Conservation (phyloP, 2,329 filamentous ascomycete species). For the Fusarium equiseti region DNA sequence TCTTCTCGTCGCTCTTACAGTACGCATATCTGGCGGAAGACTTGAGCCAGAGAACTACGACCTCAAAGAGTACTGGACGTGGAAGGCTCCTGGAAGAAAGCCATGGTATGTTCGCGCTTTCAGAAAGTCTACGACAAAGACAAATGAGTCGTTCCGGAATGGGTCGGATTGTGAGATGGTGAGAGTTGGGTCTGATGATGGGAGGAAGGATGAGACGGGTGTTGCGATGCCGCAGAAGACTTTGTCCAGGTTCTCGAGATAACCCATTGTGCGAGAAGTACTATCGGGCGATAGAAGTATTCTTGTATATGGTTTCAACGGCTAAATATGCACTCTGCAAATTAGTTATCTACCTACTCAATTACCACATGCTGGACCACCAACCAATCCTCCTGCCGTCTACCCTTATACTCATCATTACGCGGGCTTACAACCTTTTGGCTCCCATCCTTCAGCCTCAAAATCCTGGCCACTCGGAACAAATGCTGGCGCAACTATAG, state of each 20-base stretch:
- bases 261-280: too few relatives aligned
- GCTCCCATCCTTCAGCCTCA: slow-evolving; percentile 9
- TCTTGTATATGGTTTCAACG: not conserved
- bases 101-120: slow-evolving; percentile 33
- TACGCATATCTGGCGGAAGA: slow-evolving; percentile 22
- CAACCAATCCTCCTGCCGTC: too few relatives aligned
- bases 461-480: slow-evolving; percentile 14
- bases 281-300: not conserved
- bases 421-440: not conserved
- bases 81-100: slow-evolving; percentile 30
- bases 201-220: not conserved
- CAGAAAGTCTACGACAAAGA: not conserved
- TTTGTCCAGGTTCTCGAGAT: not conserved
- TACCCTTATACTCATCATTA: not conserved
- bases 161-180: slow-evolving; percentile 31
- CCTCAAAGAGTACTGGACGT: slow-evolving; percentile 44
- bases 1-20: slow-evolving; percentile 18
- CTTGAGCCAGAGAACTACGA: slow-evolving; percentile 38
- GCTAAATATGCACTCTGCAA: not conserved
- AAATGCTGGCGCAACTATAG: slow-evolving; percentile 27
- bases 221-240: slow-evolving; percentile 3
- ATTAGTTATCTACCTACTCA: not conserved
- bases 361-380: not conserved
- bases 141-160: not conserved
- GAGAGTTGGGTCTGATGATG: slow-evolving; percentile 19